phyloP scores from a whole-genome alignment of 192 early-diverging fungal genomes.

The Coemansia sp. region DNA sequence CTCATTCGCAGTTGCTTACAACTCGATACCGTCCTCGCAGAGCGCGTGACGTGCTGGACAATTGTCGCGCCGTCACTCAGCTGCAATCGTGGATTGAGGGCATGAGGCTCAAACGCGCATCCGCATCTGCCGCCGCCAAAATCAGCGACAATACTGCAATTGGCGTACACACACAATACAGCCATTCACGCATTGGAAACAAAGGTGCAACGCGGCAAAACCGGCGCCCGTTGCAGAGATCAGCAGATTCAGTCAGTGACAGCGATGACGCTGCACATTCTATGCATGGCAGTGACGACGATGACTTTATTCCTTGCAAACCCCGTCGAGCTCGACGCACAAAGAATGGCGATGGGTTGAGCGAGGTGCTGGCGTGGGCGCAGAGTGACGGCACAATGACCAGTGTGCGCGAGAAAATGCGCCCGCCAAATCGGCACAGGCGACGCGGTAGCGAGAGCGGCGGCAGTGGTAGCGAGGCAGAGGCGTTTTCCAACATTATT shows the following conservation, averaged over 20 bases:
- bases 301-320: slow-evolving; percentile 38
- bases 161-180: slow-evolving; percentile 7
- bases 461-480: slow-evolving; percentile 45
- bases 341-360: slow-evolving; percentile 14
- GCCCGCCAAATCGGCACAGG: slow-evolving; percentile 2
- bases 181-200: not conserved
- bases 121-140: slow-evolving; percentile 5
- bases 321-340: not conserved
- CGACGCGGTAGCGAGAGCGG: slow-evolving; percentile 26
- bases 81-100: slow-evolving; percentile 50
- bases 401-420: slow-evolving; percentile 29
- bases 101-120: slow-evolving; percentile 38
- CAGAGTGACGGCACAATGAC: slow-evolving; percentile 35
- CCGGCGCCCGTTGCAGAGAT: slow-evolving; percentile 1
- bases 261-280: not conserved
- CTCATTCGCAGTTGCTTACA: slow-evolving; percentile 21
- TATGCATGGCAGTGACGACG: slow-evolving; percentile 30
- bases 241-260: slow-evolving; percentile 13
- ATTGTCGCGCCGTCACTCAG: slow-evolving; percentile 22
- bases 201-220: not conserved
- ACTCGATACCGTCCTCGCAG: slow-evolving; percentile 36
- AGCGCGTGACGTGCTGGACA: slow-evolving; percentile 36
- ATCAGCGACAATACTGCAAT: slow-evolving; percentile 6
- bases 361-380: slow-evolving; percentile 36
- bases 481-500: slow-evolving; percentile 55